A percentile compares a stretch with the other conserved stretches of the same genome.
Evolutionary conservation across 345 rosid species (phyloP).

Genomic region (Cochlearia excelsa): DNA sequence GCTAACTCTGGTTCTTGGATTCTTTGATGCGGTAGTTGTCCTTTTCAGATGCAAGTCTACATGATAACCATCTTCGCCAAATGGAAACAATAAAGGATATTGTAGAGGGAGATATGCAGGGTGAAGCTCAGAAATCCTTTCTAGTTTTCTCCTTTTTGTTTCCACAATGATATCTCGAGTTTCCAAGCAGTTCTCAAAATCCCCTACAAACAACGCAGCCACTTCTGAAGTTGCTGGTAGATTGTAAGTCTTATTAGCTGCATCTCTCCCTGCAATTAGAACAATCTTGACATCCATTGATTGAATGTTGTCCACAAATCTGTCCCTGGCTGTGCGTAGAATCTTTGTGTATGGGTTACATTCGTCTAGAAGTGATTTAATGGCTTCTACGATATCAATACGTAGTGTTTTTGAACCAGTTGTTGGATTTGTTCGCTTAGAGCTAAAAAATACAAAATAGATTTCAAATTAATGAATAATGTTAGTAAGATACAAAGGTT

Average conservation of each 20-base stretch:
- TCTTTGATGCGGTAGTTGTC: neutral
- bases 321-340: neutral
- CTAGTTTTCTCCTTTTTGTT: neutral
- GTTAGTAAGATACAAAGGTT: too few relatives aligned
- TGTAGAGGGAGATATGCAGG: neutral
- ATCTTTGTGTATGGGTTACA: neutral
- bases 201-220: conserved; percentile 7
- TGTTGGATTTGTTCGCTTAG: neutral
- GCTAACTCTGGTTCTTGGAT: neutral
- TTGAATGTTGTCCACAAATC: neutral
- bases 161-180: conserved; percentile 9
- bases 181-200: neutral
- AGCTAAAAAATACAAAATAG: neutral
- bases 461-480: too few relatives aligned
- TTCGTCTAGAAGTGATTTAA: neutral
- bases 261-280: too few relatives aligned
- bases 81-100: neutral
- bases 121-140: neutral
- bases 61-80: conserved; percentile 14
- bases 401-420: neutral
- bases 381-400: neutral
- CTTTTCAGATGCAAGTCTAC: neutral
- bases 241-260: neutral
- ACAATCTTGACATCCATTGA: neutral
- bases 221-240: neutral